Conservation (phyloP, 2,329 filamentous ascomycete species). For the Phialophora macrospora region DNA sequence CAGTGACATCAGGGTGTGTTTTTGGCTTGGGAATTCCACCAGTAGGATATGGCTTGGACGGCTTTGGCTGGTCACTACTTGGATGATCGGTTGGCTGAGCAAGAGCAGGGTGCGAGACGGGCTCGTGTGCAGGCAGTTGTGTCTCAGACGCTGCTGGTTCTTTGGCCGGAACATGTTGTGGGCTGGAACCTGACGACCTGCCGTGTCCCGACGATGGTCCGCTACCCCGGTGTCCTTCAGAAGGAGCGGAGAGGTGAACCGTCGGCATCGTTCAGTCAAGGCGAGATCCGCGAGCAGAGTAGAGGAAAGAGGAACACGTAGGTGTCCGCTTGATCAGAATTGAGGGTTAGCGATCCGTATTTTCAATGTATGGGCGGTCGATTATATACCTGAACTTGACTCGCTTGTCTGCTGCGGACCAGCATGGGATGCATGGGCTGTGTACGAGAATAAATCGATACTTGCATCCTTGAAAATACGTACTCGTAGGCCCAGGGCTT, state of each 20-base stretch:
- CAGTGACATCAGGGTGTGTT: background rate
- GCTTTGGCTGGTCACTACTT: background rate
- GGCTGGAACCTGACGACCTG: background rate
- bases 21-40: background rate
- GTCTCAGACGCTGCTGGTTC: background rate
- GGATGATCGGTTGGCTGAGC: background rate
- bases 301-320: background rate
- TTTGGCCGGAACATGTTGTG: background rate
- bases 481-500: background rate
- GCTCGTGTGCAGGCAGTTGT: background rate
- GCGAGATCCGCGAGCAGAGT: background rate
- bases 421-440: background rate
- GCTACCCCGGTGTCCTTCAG: background rate
- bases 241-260: background rate
- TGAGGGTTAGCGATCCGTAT: background rate
- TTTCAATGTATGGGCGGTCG: background rate
- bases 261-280: background rate
- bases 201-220: background rate
- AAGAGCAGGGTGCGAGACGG: background rate
- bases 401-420: background rate
- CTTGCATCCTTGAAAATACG: background rate
- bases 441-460: background rate
- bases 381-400: background rate
- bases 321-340: background rate
- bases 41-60: background rate